These are phyloP conservation scores for Neoascochyta sp. DNA, from an alignment of 2,329 filamentous ascomycete species.

Conservation along the genomic window DNA sequence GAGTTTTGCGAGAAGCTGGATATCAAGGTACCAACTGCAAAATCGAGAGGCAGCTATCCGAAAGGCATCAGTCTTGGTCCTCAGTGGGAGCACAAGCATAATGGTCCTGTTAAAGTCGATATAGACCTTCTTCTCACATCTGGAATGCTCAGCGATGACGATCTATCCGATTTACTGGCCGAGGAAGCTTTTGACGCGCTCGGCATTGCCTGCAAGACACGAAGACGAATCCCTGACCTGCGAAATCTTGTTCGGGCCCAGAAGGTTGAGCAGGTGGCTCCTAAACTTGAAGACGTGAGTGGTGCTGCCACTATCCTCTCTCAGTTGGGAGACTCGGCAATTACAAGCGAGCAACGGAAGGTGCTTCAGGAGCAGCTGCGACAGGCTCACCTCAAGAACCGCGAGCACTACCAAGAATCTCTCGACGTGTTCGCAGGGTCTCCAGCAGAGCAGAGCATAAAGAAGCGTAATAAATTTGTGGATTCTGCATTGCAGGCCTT, in stretches of 20 bases:
- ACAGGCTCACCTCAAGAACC: conserved; percentile 28
- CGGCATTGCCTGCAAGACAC: conserved; percentile 31
- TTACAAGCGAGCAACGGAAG: conserved; percentile 9
- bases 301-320: conserved; percentile 28
- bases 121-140: conserved; percentile 19
- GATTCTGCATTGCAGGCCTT: conserved; percentile 26
- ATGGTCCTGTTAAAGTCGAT: conserved; percentile 13
- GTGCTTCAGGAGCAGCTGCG: conserved; percentile 23
- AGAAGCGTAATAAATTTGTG: conserved; percentile 25
- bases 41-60: conserved; percentile 9
- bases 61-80: conserved; percentile 17
- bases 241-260: conserved; percentile 23
- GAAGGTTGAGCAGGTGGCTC: conserved; percentile 25
- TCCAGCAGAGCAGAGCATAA: conserved; percentile 5
- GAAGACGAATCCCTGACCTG: conserved; percentile 20
- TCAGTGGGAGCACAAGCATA: conserved; percentile 19
- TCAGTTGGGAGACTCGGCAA: conserved; percentile 11
- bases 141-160: conserved; percentile 14
- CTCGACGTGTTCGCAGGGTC: conserved; percentile 13
- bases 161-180: conserved; percentile 18
- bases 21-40: conserved; percentile 14
- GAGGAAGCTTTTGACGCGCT: conserved; percentile 31
- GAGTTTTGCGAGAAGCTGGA: conserved; percentile 10
- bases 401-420: conserved; percentile 18
- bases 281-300: conserved; percentile 29